These are phyloP conservation scores for Populus alba DNA, from an alignment of 345 rosid genomes.

Conservation along the genomic window DNA sequence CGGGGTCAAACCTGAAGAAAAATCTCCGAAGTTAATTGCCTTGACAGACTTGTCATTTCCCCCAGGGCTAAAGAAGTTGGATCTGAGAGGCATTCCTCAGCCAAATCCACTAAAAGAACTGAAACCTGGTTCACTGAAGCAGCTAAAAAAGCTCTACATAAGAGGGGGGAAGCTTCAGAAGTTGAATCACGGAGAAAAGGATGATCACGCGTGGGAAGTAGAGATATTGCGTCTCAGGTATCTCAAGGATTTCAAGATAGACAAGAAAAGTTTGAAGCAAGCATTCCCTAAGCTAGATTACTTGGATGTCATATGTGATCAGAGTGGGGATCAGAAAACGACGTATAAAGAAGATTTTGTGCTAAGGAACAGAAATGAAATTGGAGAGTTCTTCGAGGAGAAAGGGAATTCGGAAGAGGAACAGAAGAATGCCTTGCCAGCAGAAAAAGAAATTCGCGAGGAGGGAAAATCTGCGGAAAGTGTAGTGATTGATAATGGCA, in stretches of 20 bases:
- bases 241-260: too few species aligned
- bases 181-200: not conserved
- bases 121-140: not conserved
- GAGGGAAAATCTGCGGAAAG: too few species aligned
- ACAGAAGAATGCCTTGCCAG: not conserved
- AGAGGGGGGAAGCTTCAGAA: not conserved
- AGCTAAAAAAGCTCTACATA: not conserved
- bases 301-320: not conserved
- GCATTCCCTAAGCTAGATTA: too few species aligned
- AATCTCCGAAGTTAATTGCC: not conserved
- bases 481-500: too few species aligned
- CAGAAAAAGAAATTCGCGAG: not conserved
- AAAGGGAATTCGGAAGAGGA: not conserved
- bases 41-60: not conserved
- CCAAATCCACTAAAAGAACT: not conserved
- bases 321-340: not conserved
- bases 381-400: not conserved
- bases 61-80: not conserved
- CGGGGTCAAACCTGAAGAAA: not conserved
- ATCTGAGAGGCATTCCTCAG: slow-evolving; percentile 4
- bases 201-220: too few species aligned
- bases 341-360: not conserved
- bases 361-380: not conserved
- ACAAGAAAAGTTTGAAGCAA: too few species aligned
- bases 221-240: too few species aligned